Base-by-base conservation (phyloP, 78 protist species). In the Cavenderia fasciculata region DNA sequence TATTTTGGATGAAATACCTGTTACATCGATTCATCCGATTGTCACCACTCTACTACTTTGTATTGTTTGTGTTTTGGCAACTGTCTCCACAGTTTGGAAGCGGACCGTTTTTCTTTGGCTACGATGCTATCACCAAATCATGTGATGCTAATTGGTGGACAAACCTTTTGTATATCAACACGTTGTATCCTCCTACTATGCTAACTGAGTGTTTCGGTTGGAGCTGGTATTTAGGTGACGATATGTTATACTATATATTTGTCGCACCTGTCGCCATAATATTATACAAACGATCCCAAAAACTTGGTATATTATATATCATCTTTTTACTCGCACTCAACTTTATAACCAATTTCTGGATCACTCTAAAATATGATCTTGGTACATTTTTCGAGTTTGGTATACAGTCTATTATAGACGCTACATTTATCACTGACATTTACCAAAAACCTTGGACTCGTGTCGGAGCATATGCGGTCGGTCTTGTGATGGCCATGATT, bases 401-500 rank as follows among this genome's bases (percentile, higher is more conserved):
- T 40, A n/a, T n/a, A n/a, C n/a, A n/a, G n/a, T n/a, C n/a, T n/a
- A n/a, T n/a, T n/a, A n/a, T n/a, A n/a, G n/a, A n/a, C n/a, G 12
- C 8, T 2, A 16, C 33, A 21, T 68, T 61, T 36, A 18, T 69
- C 0, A 82, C 78, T 0, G 90, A 82, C 40, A 82, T 82, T 23
- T 82, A 82, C 61, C 76, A 68, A 52, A 82, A 82, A 7, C 90
- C 90, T 29, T 82, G 78, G 76, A 46, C 36, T 38, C 49, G 90
- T 52, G 40, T 65, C 23, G 90, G 90, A 11, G 79, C 90, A 0
- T 82, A 69, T 31, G 41, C 54, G 27, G 51, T 82, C 57, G 90
- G 90, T 54, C 0, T 82, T 0, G 16, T 27, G 3, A 36, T 82
- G 0, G 66, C 71, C 0, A 44, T 82, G 12, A 27, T 82, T 25